Conservation (phyloP, 768 basidiomycete species). For the Tylopilus vinaceipallidus region DNA sequence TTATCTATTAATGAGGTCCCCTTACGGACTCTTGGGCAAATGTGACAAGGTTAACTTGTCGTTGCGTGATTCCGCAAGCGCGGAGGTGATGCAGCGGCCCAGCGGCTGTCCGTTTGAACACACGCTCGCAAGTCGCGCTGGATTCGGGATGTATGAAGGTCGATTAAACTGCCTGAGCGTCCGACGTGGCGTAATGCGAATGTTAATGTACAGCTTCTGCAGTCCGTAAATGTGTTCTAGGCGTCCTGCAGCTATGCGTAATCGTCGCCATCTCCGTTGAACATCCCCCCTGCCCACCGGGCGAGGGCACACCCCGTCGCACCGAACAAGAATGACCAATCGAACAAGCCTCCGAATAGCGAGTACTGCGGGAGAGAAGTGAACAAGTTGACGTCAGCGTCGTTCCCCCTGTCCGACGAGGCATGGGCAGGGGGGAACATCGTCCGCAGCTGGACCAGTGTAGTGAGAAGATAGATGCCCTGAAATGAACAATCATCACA, state of each 20-base stretch:
- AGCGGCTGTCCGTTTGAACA: background rate
- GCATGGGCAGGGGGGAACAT: conserved; percentile 64
- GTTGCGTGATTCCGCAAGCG: background rate
- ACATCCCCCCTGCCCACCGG: conserved; percentile 52
- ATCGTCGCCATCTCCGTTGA: conserved; percentile 19
- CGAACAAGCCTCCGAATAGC: conserved; percentile 72
- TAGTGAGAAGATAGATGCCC: conserved; percentile 83
- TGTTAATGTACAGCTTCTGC: conserved; percentile 4
- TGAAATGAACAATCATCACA: conserved; percentile 27
- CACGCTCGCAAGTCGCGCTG: background rate
- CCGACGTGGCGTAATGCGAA: background rate
- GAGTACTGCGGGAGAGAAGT: conserved; percentile 71
- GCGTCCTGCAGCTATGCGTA: conserved; percentile 3
- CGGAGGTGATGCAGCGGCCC: background rate
- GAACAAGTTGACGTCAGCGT: conserved; percentile 51
- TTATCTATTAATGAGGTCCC: conserved; percentile 12
- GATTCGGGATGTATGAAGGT: background rate
- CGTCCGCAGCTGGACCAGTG: conserved; percentile 76
- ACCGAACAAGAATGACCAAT: conserved; percentile 67
- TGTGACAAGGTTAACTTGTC: background rate
- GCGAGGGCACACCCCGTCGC: conserved; percentile 45
- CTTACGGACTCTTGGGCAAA: background rate
- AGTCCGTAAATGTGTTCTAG: background rate
- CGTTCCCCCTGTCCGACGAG: conserved; percentile 6
- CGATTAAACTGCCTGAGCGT: background rate